Base-by-base conservation (phyloP, 1,284 basidiomycete species). In the Marasmius tenuissimus region DNA sequence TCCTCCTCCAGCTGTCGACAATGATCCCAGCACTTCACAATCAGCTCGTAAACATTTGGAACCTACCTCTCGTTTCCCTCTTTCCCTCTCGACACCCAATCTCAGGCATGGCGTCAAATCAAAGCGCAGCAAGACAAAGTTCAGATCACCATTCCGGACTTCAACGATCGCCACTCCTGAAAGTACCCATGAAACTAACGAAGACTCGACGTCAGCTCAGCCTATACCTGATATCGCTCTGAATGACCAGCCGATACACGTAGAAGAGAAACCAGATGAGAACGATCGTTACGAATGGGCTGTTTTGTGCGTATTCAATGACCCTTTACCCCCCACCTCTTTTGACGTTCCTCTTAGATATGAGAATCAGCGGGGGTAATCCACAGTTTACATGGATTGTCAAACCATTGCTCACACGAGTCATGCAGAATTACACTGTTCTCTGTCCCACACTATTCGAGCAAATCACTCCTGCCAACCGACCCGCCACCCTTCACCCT, bases 361-460 rank as follows among this genome's bases (percentile, higher is more conserved):
- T 65, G 86, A 93, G 73, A 92, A 93, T 69, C 91, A 93, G 72
- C 78, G 91, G 71, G 91, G 91, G 91, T 91, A 67, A 61, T 81
- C 49, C 40, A 34, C 33, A 34, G 38, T 56, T 18, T 53, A 20
- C 59, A n/a, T 51, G 55, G 38, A 61, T 69, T 35, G 63, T 61
- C 56, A n/a, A 61, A 10, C 12, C 8, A 12, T 18, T 14, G 52
- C 55, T 61, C 18, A 59, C 55, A 38, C 16, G 57, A 20, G 60
- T 20, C 42, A 52, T 52, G 20, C 65, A 91, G 91, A 8, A 71
- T 87, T 64, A 92, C 87, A 33, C 56, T 91, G n/a, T 90, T 91
- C 72, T 91, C 88, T 20, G 82, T 81, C 0, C 84, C 87, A 0
- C 85, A 88, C 67, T 93, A 92, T 69, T 93, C 92, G 9, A 78